Base-by-base conservation (phyloP, 2,329 filamentous ascomycete species). In the Nothophaeocryptopus gaeumannii region DNA sequence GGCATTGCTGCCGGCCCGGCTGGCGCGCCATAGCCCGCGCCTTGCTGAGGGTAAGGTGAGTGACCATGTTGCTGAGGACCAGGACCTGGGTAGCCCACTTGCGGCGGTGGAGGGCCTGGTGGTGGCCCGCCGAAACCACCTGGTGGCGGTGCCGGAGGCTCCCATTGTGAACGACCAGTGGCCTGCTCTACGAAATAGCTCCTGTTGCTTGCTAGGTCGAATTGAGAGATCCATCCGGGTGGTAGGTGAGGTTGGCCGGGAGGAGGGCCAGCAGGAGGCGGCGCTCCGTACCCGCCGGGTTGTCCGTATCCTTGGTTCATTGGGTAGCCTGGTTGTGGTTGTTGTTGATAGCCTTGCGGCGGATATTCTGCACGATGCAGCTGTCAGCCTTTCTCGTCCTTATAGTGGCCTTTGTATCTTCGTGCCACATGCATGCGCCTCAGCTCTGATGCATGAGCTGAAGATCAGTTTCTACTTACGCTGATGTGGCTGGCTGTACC, bases 1-100 rank as follows among this genome's bases (percentile, higher is more conserved):
- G 88, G 81, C 9, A 80, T 78, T 1, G 84, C 82, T 9, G 85
- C 81, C 36, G 79, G 75, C 5, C 62, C 65, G 15, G 53, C 41
- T 13, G 50, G 50, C 12, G 50, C 51, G n/a, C 50, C 56, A 26
- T 26, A 26, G 14, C 48, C 52, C 37, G 52, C 52, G 26, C n/a
- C 20, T 14, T 54, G 53, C 29, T 51, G 46, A 38, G 53, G 47
- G 14, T 57, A 55, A 8, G 50, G 47, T 14, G 53, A 53, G 9
- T 36, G 46, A 30, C 50, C 50, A 38, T 53, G 44, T 11, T 45
- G 48, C 34, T 56, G 49, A 20, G 50, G 51, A 15, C 51, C 43
- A 4, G 50, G 59, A 29, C 41, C 45, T 14, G 48, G 50, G 30
- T 48, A 48, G 10, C 51, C 51, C 15, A 48, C 58, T 15, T 60